These are phyloP conservation scores for Penicillium malachiteum DNA, from an alignment of 495 filamentous ascomycete genomes.

Conservation along the genomic window DNA sequence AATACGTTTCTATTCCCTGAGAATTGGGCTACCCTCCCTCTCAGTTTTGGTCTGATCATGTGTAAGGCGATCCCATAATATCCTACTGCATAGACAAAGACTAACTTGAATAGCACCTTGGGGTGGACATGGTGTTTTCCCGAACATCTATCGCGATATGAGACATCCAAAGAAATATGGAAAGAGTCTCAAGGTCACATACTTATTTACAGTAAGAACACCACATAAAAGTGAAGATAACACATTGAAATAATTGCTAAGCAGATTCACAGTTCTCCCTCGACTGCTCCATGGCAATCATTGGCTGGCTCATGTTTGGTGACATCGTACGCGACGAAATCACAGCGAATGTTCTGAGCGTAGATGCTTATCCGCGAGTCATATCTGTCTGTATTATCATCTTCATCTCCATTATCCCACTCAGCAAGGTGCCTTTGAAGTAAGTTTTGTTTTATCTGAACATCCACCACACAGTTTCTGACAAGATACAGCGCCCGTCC, in stretches of 20 bases:
- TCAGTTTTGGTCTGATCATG: slow-evolving; percentile 94
- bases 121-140: slow-evolving; percentile 94
- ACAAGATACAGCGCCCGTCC: slow-evolving; percentile 63
- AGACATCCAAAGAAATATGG: slow-evolving; percentile 85
- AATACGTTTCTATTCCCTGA: slow-evolving; percentile 69
- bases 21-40: slow-evolving; percentile 86
- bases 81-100: neutral
- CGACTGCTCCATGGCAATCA: slow-evolving; percentile 76
- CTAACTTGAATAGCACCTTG: slow-evolving; percentile 61
- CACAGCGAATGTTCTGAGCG: slow-evolving; percentile 80
- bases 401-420: slow-evolving; percentile 87
- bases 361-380: slow-evolving; percentile 69
- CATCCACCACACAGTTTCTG: slow-evolving; percentile 7
- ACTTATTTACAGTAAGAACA: slow-evolving; percentile 79
- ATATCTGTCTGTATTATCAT: slow-evolving; percentile 75
- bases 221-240: neutral
- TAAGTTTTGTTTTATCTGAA: slow-evolving; percentile 32
- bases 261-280: slow-evolving; percentile 60
- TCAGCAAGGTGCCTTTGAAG: slow-evolving; percentile 94
- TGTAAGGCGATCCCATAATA: slow-evolving; percentile 39
- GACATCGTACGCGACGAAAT: slow-evolving; percentile 81
- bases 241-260: slow-evolving; percentile 7
- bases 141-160: slow-evolving; percentile 98
- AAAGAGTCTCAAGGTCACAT: slow-evolving; percentile 74
- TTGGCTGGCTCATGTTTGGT: slow-evolving; percentile 92